Base-by-base conservation (phyloP, 129 eudicot species). In the Chrysanthemum seticuspe region DNA sequence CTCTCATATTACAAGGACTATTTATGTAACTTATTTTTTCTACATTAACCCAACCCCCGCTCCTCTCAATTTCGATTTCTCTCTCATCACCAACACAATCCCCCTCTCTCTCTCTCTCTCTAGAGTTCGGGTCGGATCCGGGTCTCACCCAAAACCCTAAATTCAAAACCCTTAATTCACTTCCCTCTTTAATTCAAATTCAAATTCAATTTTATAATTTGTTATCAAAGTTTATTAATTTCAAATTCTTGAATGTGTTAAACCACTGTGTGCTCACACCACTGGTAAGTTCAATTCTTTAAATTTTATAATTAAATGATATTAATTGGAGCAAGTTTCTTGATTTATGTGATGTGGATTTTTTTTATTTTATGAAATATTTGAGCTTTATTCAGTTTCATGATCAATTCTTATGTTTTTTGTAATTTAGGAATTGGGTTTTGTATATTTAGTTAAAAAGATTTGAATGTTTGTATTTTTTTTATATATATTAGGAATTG, bases 111-210 rank as follows among this genome's bases (percentile, higher is more conserved):
- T 6, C 16, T 54, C 57, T 70, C 84, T 75, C 68, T 72, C 29
- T 56, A 71, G 44, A 78, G 65, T 61, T 72, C 74, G 82, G 78
- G 82, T 78, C 69, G 74, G 84, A 76, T 75, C 81, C 81, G 77
- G 81, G 73, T 53, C 63, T 67, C 47, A 40, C 47, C 47, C 10
- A 40, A 40, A 40, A 40, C 47, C 47, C 47, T 40, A 40, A 40
- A 40, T 7, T 40, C 47, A 40, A 40, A 40, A 40, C 47, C 47
- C 47, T 40, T 7, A 40, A 40, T 40, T 40, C 10, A 40, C 2
- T 6, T 40, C 47, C 47, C 47, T 62, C 58, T 69, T 71, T 79
- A 70, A 80, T 62, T 74, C 78, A 62, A 75, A 75, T 63, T 45
- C 72, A 47, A 81, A 75, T 72, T 62, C 82, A 40, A 40, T 6